A percentile compares a stretch with the other conserved stretches of the same genome.
Conservation (phyloP, 305 asterid species). For the Fraxinus latifolia region DNA sequence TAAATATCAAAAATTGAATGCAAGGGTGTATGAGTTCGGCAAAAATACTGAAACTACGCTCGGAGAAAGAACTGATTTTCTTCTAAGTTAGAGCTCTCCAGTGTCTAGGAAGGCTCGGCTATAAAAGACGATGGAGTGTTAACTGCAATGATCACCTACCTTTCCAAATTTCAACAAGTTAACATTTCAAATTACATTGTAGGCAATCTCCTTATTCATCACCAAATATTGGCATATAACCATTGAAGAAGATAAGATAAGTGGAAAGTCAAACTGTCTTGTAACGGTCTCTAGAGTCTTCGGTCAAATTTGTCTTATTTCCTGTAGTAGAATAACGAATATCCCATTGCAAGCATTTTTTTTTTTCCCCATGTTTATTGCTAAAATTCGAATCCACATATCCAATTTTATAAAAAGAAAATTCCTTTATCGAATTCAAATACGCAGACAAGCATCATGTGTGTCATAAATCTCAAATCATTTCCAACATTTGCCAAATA, state of each 20-base stretch:
- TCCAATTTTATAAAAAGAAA: not conserved
- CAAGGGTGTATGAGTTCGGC: too few relatives aligned
- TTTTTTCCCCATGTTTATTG: too few relatives aligned
- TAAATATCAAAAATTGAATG: too few relatives aligned
- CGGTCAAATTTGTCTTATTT: too few relatives aligned
- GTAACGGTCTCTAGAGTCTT: too few relatives aligned
- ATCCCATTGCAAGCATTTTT: not conserved
- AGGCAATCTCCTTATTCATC: not conserved
- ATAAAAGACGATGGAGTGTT: too few relatives aligned
- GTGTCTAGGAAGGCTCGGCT: too few relatives aligned
- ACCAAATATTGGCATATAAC: not conserved
- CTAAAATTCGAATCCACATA: not conserved
- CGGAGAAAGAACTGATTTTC: too few relatives aligned
- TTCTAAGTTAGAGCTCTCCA: too few relatives aligned
- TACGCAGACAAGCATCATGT: not conserved
- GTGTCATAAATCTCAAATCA: not conserved
- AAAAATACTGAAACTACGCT: too few relatives aligned
- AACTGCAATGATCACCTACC: not conserved
- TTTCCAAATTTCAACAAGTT: not conserved
- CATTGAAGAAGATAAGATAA: not conserved
- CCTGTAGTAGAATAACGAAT: not conserved
- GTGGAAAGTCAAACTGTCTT: too few relatives aligned
- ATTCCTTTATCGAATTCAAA: not conserved
- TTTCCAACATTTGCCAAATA: not conserved
- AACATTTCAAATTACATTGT: not conserved